Evolutionary conservation across 2,329 filamentous ascomycete genomes (phyloP), one percentile per base, ranked within the genome.

Genomic region (Arthrobotrys conoides): DNA sequence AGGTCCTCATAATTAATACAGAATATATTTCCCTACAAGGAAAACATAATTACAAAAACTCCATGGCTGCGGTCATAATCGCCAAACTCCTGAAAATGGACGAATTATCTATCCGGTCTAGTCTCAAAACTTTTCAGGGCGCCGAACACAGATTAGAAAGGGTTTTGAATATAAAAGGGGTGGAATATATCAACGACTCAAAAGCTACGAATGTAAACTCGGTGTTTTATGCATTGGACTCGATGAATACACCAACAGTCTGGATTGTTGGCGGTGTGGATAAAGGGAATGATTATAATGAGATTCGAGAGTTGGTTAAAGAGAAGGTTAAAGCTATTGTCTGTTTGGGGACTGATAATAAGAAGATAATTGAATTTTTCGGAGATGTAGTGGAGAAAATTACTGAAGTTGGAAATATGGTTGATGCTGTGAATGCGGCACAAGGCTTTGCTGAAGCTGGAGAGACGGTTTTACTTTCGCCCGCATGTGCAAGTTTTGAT

Each of bases 241-340:
- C 57, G 18, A 44, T 61, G 57, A 44, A 18, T 0, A 44, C 33
- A 3, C 57, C n/a, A 4, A 61, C 57, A 12, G 33, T 61, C 8
- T 61, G 57, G 57, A 61, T 61, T 22, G 57, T 61, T 16, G 57
- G 57, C 0, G 57, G 57, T 0, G 57, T 61, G 10, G 57, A 61
- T 27, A 61, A 61, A 18, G 57, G 57, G 12, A 61, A 61, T 27
- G 57, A 44, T 18, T 61, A 61, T 5, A 24, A 14, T 38, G 57
- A 61, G 5, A 22, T 61, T 44, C n/a, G n/a, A 4, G 20, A 36
- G n/a, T 12, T 67, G 27, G 49, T 67, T n/a, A 20, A 46, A 36
- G 63, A 38, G 16, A 67, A 67, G 18, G 63, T 67, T 24, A 67
- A 38, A 14, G 63, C 63, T n/a, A 67, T 67, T 12, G 44, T 67